A percentile compares a stretch with the other conserved stretches of the same genome.
These are phyloP conservation scores for Didymosphaeria variabile DNA, from an alignment of 2,329 filamentous ascomycete genomes.

Conservation along the genomic window DNA sequence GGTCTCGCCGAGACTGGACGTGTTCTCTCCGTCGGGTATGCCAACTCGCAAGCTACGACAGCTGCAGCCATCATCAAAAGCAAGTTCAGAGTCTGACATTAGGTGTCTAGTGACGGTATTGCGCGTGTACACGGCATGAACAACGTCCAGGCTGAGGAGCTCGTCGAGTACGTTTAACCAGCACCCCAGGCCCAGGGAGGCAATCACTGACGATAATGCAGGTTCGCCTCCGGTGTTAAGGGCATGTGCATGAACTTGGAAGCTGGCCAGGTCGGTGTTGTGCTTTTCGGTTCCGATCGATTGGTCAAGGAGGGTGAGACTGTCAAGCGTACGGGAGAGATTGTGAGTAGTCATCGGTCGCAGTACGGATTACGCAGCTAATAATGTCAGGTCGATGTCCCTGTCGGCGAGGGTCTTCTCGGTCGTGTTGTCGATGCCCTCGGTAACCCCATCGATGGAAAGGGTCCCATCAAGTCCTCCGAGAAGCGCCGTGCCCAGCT, in stretches of 20 bases:
- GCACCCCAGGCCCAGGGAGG: constrained; percentile 20
- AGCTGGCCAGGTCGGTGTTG: constrained; percentile 99
- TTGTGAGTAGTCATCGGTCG: constrained; percentile 71
- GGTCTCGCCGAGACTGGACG: constrained; percentile 97
- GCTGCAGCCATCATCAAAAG: constrained; percentile 39
- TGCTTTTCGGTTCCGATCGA: constrained; percentile 99
- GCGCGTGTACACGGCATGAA: constrained; percentile 99
- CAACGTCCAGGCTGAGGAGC: constrained; percentile 99
- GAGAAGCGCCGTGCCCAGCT: constrained; percentile 96
- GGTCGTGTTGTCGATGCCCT: constrained; percentile 98
- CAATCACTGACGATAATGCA: constrained; percentile 54
- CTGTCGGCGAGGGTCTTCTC: constrained; percentile 90
- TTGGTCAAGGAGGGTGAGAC: constrained; percentile 99
- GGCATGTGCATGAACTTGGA: constrained; percentile 99
- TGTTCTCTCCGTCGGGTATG: constrained; percentile 98
- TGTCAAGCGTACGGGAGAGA: constrained; percentile 99
- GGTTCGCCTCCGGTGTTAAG: constrained; percentile 99
- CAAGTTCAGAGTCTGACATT: constrained; percentile 42
- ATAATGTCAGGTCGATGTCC: constrained; percentile 82
- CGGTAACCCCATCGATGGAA: constrained; percentile 99
- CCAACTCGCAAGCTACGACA: constrained; percentile 46
- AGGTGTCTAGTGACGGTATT: constrained; percentile 90
- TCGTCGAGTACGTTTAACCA: constrained; percentile 85
- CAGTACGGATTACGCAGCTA: constrained; percentile 23
- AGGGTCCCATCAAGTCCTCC: constrained; percentile 93